These are phyloP conservation scores for Primulina tabacum DNA, from an alignment of 257 asterid genomes.

Conservation along the genomic window DNA sequence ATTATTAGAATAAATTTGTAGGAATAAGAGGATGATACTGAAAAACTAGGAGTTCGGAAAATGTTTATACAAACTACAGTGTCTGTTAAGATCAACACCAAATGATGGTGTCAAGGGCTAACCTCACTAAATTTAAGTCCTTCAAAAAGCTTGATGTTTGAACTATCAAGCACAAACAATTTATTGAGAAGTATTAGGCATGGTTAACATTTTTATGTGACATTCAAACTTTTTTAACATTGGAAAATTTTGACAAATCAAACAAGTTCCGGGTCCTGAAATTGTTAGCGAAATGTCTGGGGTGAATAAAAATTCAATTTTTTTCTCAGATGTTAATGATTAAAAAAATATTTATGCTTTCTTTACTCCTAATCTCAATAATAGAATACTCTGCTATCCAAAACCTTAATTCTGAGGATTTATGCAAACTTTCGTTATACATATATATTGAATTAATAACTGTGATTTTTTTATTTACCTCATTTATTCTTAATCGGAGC, in stretches of 20 bases:
- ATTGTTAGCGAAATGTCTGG: neutral
- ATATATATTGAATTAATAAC: neutral
- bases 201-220: neutral
- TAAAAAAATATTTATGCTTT: too few relatives aligned
- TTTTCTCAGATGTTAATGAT: neutral
- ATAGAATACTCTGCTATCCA: neutral
- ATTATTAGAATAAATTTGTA: neutral
- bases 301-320: neutral
- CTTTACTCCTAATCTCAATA: neutral
- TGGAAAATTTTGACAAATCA: neutral
- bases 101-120: neutral
- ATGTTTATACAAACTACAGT: neutral
- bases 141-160: neutral
- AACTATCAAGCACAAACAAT: neutral
- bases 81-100: neutral
- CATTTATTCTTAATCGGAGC: constrained; percentile 16
- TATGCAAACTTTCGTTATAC: neutral
- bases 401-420: neutral
- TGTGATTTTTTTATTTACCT: neutral
- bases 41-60: neutral
- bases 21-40: neutral
- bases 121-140: neutral
- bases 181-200: too few relatives aligned
- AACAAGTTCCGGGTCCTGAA: neutral
- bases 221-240: too few relatives aligned